A percentile compares a stretch with the other conserved stretches of the same genome.
These are phyloP conservation scores for Hanseniaspora uvarum DNA, from an alignment of 1,139 yeast species.

Conservation along the genomic window DNA sequence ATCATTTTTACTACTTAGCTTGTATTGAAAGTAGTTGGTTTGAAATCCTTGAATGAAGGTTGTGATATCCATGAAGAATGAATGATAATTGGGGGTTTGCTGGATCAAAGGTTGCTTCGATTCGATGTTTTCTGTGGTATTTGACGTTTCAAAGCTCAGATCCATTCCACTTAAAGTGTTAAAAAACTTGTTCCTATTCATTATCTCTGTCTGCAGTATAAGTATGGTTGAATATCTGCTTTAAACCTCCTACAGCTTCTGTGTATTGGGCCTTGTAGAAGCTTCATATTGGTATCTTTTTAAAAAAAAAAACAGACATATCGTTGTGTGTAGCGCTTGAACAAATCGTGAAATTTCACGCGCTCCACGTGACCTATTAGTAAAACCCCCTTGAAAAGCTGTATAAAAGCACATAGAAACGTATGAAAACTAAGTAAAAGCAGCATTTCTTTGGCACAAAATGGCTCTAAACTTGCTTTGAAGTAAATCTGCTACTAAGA, in stretches of 20 bases:
- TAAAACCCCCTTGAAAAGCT: background rate
- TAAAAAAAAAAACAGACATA: background rate
- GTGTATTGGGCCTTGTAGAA: background rate
- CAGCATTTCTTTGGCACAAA: no score
- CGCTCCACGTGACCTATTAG: slow-evolving; percentile 2
- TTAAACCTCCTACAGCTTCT: background rate
- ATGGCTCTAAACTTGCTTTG: no score
- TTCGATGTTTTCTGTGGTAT: background rate
- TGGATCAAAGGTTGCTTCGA: background rate
- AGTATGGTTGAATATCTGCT: background rate
- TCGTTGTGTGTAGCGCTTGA: background rate
- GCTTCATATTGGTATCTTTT: background rate
- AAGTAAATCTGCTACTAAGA: no score
- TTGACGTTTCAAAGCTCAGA: background rate
- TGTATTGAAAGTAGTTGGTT: slow-evolving; percentile 1
- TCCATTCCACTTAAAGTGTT: background rate
- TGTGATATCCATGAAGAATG: background rate
- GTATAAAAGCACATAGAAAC: background rate
- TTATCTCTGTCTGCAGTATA: background rate
- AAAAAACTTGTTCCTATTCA: background rate
- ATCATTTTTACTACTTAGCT: no score
- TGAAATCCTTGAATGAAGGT: slow-evolving; percentile 14
- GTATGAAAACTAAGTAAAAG: no score
- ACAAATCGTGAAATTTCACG: background rate
- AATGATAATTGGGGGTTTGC: background rate